Base-by-base conservation (phyloP, 495 filamentous ascomycete genomes). In the Paragyromitra xinjiangensis region DNA sequence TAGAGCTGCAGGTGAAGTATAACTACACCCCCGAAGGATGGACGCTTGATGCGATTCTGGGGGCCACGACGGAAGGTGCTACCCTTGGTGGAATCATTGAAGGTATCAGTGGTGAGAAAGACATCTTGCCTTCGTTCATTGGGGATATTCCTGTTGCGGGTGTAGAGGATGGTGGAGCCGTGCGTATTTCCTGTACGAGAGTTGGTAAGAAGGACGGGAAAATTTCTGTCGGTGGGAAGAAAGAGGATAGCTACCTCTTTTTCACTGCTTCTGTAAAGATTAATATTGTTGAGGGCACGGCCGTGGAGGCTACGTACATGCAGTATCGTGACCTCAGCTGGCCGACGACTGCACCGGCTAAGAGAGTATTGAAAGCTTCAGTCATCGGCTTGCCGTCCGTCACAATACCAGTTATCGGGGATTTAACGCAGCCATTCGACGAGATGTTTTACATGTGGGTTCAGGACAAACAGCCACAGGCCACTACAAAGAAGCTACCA, bases 371-470 rank as follows among this genome's bases (percentile, higher is more conserved):
- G 19, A 68, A 48, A 40, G 65, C 37, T 5, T 58, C 66, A 8
- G 51, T 56, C 6, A 4, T 7, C 6, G 16, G n/a, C 19, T 37
- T 74, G 6, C 51, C 51, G 8, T 4, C 11, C 0, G 14, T 69
- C 53, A 22, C 1, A 11, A 29, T 76, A 6, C 66, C 84, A 3
- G 62, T 85, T 8, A 67, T 87, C 11, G 84, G 83, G 0, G 53
- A 79, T 3, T 34, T 85, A 1, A 74, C 78, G 3, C 86, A 86
- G 71, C 86, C 86, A 0, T 84, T 86, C 37, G 84, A 87, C 44
- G 81, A 86, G 74, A 77, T 86, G 55, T 72, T 74, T 14, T 85
- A 78, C 64, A 19, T 85, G 48, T 87, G 81, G 80, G 79, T 85
- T 4, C 79, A 83, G 65, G 81, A 81, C 24, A 73, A 58, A 4